Base-by-base conservation (phyloP, 2,329 filamentous ascomycete genomes). In the Monosporascus sp. region DNA sequence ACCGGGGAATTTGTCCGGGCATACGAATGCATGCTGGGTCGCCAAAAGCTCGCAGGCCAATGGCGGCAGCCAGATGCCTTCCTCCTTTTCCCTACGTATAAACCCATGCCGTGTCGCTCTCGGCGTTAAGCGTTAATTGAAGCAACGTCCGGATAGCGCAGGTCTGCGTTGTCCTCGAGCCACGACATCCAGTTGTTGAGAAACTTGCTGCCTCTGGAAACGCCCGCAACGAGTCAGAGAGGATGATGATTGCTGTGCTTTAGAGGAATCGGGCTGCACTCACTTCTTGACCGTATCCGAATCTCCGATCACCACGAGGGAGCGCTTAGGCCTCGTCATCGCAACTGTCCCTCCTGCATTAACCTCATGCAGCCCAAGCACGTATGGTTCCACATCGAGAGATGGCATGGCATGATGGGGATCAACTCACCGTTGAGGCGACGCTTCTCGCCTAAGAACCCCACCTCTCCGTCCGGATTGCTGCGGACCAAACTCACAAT, bases 401-500 rank as follows among this genome's bases (percentile, higher is more conserved):
- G 41, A 48, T 18, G 27, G 31, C 25, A 51, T 51, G 39, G 47
- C 20, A 48, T 34, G 24, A 6, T 38, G 15, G 48, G 36, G 6
- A n/a, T 25, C 46, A 49, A 72, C 83, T 72, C 77, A 95, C 90
- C 93, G 68, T 99, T 99, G 59, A 99, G 74, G 57, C 94, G 81
- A 58, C 94, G 82, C 77, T 92, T 96, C 73, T 99, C 94, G 15
- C 84, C 90, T 38, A 99, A 74, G 65, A 99, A 99, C 9, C 94
- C 94, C 15, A 97, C 92, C 68, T 97, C 91, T 49, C 86, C 84
- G 48, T 91, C 83, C 6, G 83, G 60, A 67, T 99, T 99, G 71
- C 92, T 97, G 60, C 94, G 81, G 52, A 99, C 94, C n/a, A 97
- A 80, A 69, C 88, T 96, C 49, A 99, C 86, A 39, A 99, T 81